Percentiles rank a stretch among this genome's conserved stretches.
These are phyloP conservation scores for Geotrichum restrictum DNA, from an alignment of 1,139 yeast genomes.

Conservation along the genomic window DNA sequence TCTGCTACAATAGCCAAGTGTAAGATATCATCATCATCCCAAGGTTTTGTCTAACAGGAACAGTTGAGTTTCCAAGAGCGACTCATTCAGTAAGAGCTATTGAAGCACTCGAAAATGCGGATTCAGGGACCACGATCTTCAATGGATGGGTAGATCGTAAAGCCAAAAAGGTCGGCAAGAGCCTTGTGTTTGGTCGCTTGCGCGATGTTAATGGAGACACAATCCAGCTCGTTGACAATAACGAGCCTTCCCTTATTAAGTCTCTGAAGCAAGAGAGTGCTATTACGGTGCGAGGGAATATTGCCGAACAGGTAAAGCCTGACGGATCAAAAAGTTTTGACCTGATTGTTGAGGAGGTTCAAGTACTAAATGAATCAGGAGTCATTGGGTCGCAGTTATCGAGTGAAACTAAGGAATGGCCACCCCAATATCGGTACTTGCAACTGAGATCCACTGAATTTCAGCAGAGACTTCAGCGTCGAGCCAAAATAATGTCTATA, in stretches of 20 bases:
- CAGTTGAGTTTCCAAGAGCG: conserved; percentile 26
- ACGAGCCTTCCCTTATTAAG: conserved; percentile 47
- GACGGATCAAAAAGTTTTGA: conserved; percentile 49
- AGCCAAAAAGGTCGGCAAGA: conserved; percentile 60
- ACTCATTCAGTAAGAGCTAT: conserved; percentile 22
- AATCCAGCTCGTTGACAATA: conserved; percentile 60
- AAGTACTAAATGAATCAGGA: conserved; percentile 62
- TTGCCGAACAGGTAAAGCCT: conserved; percentile 35
- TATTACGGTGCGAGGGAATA: conserved; percentile 60
- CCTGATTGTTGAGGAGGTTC: conserved; percentile 49
- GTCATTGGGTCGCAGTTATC: conserved; percentile 67
- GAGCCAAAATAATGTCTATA: conserved; percentile 58
- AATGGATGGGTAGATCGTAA: conserved; percentile 81
- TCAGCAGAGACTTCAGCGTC: conserved; percentile 55
- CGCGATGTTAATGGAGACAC: conserved; percentile 67
- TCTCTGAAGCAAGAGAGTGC: conserved; percentile 68
- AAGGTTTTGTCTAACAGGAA: background rate
- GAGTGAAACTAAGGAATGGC: conserved; percentile 51
- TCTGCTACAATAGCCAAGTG: conserved; percentile 22
- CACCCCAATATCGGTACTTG: conserved; percentile 74
- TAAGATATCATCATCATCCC: conserved; percentile 14
- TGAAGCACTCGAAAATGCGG: background rate
- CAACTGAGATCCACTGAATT: conserved; percentile 64
- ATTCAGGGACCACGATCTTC: conserved; percentile 32
- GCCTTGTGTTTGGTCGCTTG: conserved; percentile 61